Conservation (phyloP, 1,139 yeast species). For the Nadsonia starkeyi-henricii region DNA sequence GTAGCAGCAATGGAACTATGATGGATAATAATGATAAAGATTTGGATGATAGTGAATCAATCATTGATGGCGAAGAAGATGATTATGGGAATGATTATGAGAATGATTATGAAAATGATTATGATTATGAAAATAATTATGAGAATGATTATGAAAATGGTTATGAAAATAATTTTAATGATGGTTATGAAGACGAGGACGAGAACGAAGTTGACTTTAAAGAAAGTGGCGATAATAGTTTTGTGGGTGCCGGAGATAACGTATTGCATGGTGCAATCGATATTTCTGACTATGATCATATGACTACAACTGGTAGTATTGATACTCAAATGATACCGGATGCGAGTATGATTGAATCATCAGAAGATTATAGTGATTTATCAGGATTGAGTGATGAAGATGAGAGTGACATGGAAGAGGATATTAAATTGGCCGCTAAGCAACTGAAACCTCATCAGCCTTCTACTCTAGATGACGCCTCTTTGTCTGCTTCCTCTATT, state of each 20-base stretch:
- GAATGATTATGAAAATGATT: slow-evolving; percentile 7
- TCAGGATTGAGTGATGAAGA: slow-evolving; percentile 19
- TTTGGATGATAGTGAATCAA: slow-evolving; percentile 3
- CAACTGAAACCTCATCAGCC: slow-evolving; percentile 16
- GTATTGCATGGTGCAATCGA: neutral
- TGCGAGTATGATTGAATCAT: neutral
- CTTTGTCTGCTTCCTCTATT: neutral
- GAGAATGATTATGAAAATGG: slow-evolving; percentile 8
- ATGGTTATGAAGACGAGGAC: slow-evolving; percentile 8
- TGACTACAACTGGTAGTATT: neutral
- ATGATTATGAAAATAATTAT: slow-evolving; percentile 4
- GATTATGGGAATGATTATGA: slow-evolving; percentile 2
- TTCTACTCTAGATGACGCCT: slow-evolving; percentile 8
- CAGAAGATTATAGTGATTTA: slow-evolving; percentile 7
- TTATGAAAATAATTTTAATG: slow-evolving; percentile 5
- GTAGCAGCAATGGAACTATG: neutral
- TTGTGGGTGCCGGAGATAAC: slow-evolving; percentile 3
- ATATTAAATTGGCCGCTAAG: slow-evolving; percentile 20
- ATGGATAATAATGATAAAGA: slow-evolving; percentile 1
- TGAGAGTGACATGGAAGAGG: slow-evolving; percentile 26
- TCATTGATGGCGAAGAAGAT: neutral
- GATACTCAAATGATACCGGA: neutral
- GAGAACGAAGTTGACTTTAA: slow-evolving; percentile 8
- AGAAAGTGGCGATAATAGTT: slow-evolving; percentile 8
- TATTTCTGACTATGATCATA: slow-evolving; percentile 1